phyloP scores from a whole-genome alignment of 495 filamentous ascomycete species.

The Aspergillus homomorphus region DNA sequence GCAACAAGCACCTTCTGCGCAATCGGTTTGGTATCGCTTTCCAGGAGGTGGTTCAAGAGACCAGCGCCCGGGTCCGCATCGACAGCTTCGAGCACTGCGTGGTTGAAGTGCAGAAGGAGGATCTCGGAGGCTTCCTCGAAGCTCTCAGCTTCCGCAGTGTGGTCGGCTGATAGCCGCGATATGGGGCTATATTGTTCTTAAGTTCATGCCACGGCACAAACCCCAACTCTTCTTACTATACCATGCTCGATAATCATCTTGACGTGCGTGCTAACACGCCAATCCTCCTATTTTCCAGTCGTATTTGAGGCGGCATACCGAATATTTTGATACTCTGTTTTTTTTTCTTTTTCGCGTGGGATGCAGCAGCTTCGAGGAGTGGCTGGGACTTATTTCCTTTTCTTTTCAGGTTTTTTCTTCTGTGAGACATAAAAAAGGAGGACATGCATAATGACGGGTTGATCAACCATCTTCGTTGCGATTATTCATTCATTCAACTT shows the following conservation, averaged over 20 bases:
- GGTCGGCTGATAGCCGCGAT: conserved; percentile 57
- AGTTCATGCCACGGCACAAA: not conserved
- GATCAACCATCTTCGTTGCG: conserved; percentile 15
- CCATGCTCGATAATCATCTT: conserved; percentile 3
- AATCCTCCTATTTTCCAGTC: conserved; percentile 7
- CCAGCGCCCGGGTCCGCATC: conserved; percentile 82
- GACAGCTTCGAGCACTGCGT: conserved; percentile 98
- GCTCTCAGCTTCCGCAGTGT: conserved; percentile 88
- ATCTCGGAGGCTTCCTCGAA: conserved; percentile 88
- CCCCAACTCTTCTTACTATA: not conserved
- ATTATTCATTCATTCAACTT: conserved; percentile 11
- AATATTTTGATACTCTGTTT: not conserved
- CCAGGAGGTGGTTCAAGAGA: conserved; percentile 91
- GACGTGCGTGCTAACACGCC: conserved; percentile 2
- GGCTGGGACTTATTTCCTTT: conserved; percentile 8
- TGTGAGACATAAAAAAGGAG: conserved; percentile 4
- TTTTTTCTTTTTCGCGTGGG: conserved; percentile 14
- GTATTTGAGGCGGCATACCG: not conserved
- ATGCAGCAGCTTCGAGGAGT: conserved; percentile 14
- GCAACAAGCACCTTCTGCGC: conserved; percentile 62
- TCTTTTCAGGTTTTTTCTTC: not conserved
- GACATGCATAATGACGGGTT: conserved; percentile 25
- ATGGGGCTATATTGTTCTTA: not conserved
- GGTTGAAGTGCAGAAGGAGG: conserved; percentile 94
- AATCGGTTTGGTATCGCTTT: conserved; percentile 95